Evolutionary conservation across 768 basidiomycete genomes (phyloP), one percentile per base, ranked within the genome.

Genomic region (Leccinum uliginosum): DNA sequence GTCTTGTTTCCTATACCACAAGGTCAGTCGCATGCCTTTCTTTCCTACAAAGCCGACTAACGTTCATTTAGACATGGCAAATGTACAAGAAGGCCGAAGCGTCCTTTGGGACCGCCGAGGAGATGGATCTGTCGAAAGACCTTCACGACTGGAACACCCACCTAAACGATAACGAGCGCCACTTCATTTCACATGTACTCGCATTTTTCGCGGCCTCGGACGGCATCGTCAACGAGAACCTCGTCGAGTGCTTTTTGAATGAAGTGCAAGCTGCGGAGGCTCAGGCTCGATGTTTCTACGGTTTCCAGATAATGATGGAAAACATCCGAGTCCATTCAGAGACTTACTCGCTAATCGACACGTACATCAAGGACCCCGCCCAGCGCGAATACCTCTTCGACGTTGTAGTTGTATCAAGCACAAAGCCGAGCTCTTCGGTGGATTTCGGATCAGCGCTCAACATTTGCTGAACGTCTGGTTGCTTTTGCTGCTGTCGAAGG

Each of bases 221-320:
- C 60, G 93, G 94, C 27, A 97, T 97, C 58, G 93, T 97, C 62
- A 97, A 97, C 72, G 94, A 97, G 71, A 98, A 98, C 71, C 80
- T 98, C 1, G 81, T 97, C 24, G 93, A 96, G 71, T 88, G 94
- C 7, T 97, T 98, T 73, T 92, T 90, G 7, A 85, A 84, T 54
- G 95, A 98, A 69, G 91, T 98, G 4, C 94, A 97, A 69, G 82
- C 79, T 2, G 89, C 94, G 4, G 94, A 98, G 71, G 94, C n/a
- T n/a, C n/a, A n/a, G n/a, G n/a, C 93, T 6, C 86, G 94, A 3
- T 97, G 91, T 70, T 98, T 98, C 75, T 98, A 97, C 67, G 94
- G 94, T 17, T 97, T 96, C 76, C 94, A 98, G 71, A 91, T 98
- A 65, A 97, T 97, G 94, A 98, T 96, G 85, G 95, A 97, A 66